Percentiles rank a stretch among this genome's conserved stretches.
Conservation (phyloP, 306 rosid genomes). For the Lupinus albus region DNA sequence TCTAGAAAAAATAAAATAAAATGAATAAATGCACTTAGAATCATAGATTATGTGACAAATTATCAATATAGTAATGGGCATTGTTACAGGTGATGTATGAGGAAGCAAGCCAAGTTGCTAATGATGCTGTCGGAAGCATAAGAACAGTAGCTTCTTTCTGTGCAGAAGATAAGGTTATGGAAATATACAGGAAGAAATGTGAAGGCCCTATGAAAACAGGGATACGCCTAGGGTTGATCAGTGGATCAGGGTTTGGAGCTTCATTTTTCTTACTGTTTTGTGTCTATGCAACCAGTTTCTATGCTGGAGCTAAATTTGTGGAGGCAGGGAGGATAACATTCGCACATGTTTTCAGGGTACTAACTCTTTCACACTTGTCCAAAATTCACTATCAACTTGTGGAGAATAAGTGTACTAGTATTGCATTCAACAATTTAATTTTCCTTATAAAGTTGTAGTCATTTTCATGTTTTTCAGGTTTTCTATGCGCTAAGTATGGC, state of each 20-base stretch:
- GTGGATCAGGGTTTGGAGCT: slow-evolving; percentile 79
- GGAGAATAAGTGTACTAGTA: not conserved
- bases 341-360: slow-evolving; percentile 66
- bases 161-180: slow-evolving; percentile 90
- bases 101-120: slow-evolving; percentile 91
- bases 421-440: not conserved
- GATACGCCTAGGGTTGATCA: slow-evolving; percentile 73
- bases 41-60: not conserved
- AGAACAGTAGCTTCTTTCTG: slow-evolving; percentile 89
- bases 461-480: slow-evolving; percentile 59
- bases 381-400: not conserved
- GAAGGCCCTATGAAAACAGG: slow-evolving; percentile 79
- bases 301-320: slow-evolving; percentile 77
- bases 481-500: slow-evolving; percentile 86
- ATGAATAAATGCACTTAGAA: not conserved
- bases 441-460: not conserved
- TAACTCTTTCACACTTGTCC: not conserved
- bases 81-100: slow-evolving; percentile 73
- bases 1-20: no score
- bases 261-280: slow-evolving; percentile 64
- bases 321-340: slow-evolving; percentile 56
- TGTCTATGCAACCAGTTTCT: slow-evolving; percentile 78
- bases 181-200: slow-evolving; percentile 71
- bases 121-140: slow-evolving; percentile 89
- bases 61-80: slow-evolving; percentile 13